Base-by-base conservation (phyloP, 2,329 filamentous ascomycete genomes). In the Colletotrichum sp. region DNA sequence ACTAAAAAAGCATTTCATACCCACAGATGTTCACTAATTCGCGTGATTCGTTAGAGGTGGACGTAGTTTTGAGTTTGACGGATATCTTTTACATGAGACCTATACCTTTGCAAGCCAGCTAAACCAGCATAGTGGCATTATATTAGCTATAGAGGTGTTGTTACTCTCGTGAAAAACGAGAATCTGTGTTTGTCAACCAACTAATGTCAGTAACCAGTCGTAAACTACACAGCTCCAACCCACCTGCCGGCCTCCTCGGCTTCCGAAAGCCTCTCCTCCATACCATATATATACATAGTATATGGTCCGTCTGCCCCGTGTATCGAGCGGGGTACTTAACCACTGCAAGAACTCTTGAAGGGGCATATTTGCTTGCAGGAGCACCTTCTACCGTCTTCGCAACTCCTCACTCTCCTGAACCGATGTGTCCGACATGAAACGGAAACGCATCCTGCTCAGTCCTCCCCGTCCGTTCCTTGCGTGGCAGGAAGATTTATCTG, bases 151-250 rank as follows among this genome's bases (percentile, higher is more conserved):
- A 13, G 12, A 52, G 3, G 6, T 0, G 39, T n/a, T n/a, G 39
- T 19, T 13, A 3, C n/a, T 0, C 19, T 52, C 12, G 11, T 13
- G 44, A 52, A 3, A 25, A 52, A 52, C 0, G 12, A 22, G 11
- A 22, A 13, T 8, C 11, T 52, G n/a, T 22, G 12, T 0, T 22
- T 52, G 12, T 1, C 11, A 13, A 3, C n/a, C 44, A 52, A 19
- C n/a, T 0, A 25, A 13, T 6, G 0, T 8, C n/a, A 25, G 44
- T 52, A 5, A 25, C 0, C 2, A 25, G 2, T 12, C 12, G 1
- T 13, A 52, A 5, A 13, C 6, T 8, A 22, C 44, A 52, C 44
- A 22, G n/a, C 3, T 52, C 44, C 6, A 25, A 22, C 44, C 11
- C n/a, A 52, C 2, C n/a, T 9, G 19, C 44, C 44, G 9, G 39